Conservation (phyloP, 2,329 filamentous ascomycete species). For the Ascochyta rabiei region DNA sequence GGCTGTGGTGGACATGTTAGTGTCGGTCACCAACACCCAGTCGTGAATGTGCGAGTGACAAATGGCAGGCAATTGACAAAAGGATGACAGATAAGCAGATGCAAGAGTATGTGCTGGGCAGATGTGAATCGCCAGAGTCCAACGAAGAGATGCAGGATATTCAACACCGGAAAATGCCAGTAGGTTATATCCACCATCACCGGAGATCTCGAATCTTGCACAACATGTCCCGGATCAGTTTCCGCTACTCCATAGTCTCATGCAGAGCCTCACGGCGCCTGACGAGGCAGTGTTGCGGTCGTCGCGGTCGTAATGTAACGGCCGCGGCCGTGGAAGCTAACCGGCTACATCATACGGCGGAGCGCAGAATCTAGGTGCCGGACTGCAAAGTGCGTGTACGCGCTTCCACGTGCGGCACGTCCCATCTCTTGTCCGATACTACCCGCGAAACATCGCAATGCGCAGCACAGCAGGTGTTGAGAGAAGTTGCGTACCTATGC, state of each 20-base stretch:
- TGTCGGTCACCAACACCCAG: constrained; percentile 25
- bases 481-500: constrained; percentile 22
- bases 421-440: constrained; percentile 23
- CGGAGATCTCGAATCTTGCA: not conserved
- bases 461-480: constrained; percentile 9
- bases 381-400: constrained; percentile 2
- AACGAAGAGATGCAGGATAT: constrained; percentile 5
- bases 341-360: constrained; percentile 29
- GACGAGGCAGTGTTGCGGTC: constrained; percentile 5
- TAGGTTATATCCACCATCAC: constrained; percentile 9
- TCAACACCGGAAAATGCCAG: constrained; percentile 11
- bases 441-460: constrained; percentile 14
- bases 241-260: constrained; percentile 2
- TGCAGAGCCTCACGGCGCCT: constrained; percentile 23
- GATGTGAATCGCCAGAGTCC: constrained; percentile 2
- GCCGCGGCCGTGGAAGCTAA: constrained; percentile 39
- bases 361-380: constrained; percentile 5
- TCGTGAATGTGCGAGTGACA: constrained; percentile 18
- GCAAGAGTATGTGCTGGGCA: constrained; percentile 9
- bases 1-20: constrained; percentile 42
- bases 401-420: constrained; percentile 14
- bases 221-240: constrained; percentile 12
- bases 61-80: constrained; percentile 13
- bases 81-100: constrained; percentile 9
- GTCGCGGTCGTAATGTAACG: constrained; percentile 21